Base-by-base conservation (phyloP, 441 rosid species). In the Gossypium lobatum region DNA sequence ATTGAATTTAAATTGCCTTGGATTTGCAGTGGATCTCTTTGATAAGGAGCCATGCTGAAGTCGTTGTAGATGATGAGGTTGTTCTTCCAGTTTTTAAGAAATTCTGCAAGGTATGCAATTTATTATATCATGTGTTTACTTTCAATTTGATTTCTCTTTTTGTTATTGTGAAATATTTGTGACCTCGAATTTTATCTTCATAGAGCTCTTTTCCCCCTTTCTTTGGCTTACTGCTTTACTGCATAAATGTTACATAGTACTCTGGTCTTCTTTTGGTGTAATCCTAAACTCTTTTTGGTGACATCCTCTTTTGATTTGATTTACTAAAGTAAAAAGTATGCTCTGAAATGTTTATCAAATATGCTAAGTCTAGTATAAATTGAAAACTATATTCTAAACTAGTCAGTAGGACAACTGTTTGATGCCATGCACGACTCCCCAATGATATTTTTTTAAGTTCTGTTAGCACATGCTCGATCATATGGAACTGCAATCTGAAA, bases 11-110 rank as follows among this genome's bases (percentile, higher is more conserved):
- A 82, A 3, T 74, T 68, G 11, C 63, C 42, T 74, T 70, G 7
- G 61, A 46, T 74, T 72, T 78, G 79, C 87, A 93, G 99, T 93
- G 98, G 98, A 83, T 93, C 10, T 73, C 93, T 71, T 78, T 93
- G 78, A 62, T 89, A 71, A 88, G 98, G 74, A 86, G 88, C 72
- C 98, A 93, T 74, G 98, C 94, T 25, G 89, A 91, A 80, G 88
- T 86, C 21, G 75, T 95, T 65, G 89, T 85, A 64, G 88, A 88
- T 78, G 99, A 95, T 81, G 88, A 86, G 69, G 81, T 79, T 55
- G 82, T 91, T 65, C 88, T 87, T 75, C 82, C 89, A 11, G 84
- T 86, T 72, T 95, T 91, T 77, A 83, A 87, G 86, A 93, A 87
- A 70, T 82, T 80, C 75, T 95, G 98, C 83, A 93, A 90, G 99